Evolutionary conservation across 2,329 filamentous ascomycete species (phyloP).

Genomic region (Talaromyces sp.): DNA sequence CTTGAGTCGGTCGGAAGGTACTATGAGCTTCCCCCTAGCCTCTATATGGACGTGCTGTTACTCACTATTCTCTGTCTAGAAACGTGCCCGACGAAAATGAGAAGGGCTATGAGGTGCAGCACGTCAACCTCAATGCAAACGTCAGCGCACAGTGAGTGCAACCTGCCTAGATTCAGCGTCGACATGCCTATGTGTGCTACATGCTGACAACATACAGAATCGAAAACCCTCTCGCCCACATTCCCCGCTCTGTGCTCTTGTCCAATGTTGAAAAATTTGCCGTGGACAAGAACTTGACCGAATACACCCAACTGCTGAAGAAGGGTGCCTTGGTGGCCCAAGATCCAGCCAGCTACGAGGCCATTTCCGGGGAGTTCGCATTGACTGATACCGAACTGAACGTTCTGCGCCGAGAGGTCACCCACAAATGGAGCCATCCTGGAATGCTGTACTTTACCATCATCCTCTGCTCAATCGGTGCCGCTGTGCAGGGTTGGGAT

Average conservation of each 20-base stretch:
- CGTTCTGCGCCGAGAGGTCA: slow-evolving; percentile 40
- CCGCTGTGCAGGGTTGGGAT: slow-evolving; percentile 50
- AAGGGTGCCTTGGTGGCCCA: slow-evolving; percentile 47
- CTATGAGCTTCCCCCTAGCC: neutral
- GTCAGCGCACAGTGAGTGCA: slow-evolving; percentile 19
- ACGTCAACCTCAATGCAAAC: slow-evolving; percentile 21
- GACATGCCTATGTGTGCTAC: neutral
- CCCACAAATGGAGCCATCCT: slow-evolving; percentile 48
- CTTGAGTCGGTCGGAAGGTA: neutral
- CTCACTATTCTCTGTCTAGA: neutral
- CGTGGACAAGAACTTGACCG: slow-evolving; percentile 32
- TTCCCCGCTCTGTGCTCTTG: slow-evolving; percentile 32
- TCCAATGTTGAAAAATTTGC: slow-evolving; percentile 40
- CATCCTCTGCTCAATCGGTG: slow-evolving; percentile 47
- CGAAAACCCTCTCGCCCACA: slow-evolving; percentile 41
- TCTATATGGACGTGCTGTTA: neutral
- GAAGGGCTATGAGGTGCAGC: neutral
- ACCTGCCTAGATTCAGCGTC: neutral
- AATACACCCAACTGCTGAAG: slow-evolving; percentile 37
- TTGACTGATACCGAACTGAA: slow-evolving; percentile 38
- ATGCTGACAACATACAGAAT: slow-evolving; percentile 25
- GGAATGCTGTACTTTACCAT: slow-evolving; percentile 45
- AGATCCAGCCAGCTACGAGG: slow-evolving; percentile 41
- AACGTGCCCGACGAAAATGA: neutral
- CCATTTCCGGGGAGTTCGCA: slow-evolving; percentile 26